Evolutionary conservation across 345 rosid genomes (phyloP).

Genomic region (Aquilaria malaccensis): DNA sequence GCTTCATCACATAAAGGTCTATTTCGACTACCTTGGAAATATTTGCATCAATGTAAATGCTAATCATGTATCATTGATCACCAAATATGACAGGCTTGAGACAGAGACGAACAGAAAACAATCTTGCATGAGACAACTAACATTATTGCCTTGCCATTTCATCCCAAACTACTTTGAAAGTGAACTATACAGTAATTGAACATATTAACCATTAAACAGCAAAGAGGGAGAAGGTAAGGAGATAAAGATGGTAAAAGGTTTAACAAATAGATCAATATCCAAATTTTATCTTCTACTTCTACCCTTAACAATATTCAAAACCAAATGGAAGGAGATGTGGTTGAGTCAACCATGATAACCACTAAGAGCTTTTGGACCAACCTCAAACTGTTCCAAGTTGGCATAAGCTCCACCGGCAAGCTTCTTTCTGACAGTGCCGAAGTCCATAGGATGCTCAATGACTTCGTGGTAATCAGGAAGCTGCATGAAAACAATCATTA

Average conservation of each 20-base stretch:
- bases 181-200: too few relatives aligned
- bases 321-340: not conserved
- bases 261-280: not conserved
- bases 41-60: too few relatives aligned
- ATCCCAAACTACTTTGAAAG: too few relatives aligned
- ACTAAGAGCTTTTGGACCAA: slow-evolving; percentile 20
- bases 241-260: not conserved
- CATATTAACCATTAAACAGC: not conserved
- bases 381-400: slow-evolving; percentile 83
- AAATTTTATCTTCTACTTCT: not conserved
- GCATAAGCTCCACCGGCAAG: slow-evolving; percentile 47
- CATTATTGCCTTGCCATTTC: too few relatives aligned
- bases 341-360: not conserved
- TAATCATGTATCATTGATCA: too few relatives aligned
- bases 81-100: too few relatives aligned
- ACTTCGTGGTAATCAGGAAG: slow-evolving; percentile 85
- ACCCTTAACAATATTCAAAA: not conserved
- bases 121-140: too few relatives aligned
- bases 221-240: slow-evolving; percentile 1
- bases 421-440: slow-evolving; percentile 60
- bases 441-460: slow-evolving; percentile 86
- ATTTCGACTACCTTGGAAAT: too few relatives aligned
- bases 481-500: slow-evolving; percentile 31
- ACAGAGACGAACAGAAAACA: too few relatives aligned
- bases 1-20: too few relatives aligned